Base-by-base conservation (phyloP, 75 land plant genomes). In the Pinus albicaulis region DNA sequence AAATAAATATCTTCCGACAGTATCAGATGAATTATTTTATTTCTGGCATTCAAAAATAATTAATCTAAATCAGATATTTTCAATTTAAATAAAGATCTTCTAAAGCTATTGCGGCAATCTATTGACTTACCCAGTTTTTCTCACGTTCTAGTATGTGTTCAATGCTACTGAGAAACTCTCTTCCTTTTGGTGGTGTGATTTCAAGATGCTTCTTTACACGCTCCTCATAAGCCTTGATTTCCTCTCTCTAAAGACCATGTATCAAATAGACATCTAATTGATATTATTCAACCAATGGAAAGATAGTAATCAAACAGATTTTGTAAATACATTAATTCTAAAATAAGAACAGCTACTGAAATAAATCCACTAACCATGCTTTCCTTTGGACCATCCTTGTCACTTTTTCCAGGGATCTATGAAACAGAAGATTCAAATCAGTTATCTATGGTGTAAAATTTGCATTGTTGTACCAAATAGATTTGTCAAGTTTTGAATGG, bases 71-170 rank as follows among this genome's bases (percentile, higher is more conserved):
- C 8, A n/a, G 11, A 48, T 10, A 10, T 38, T 38, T 38, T 48
- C 53, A 48, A 48, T 48, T 48, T 48, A 48, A 48, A 48, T 48
- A 48, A 48, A 48, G 53, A 41, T 36, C 71, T 34, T 68, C 16
- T 0, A 20, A 38, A n/a, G 48, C 12, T 41, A 41, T n/a, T 20
- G 23, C 8, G 22, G 20, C 71, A 68, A 64, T 34, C 52, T 41
- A 68, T 41, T 12, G 3, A 57, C 91, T 57, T 23, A 95, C 98
- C 99, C 99, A 97, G 81, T 97, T 97, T 71, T 86, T 84, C 72
- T 97, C 99, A 25, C 98, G 89, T 82, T 97, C 93, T 56, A 97
- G 77, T 65, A 97, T 95, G 79, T 97, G 99, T 65, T 95, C 98
- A 82, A 97, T 90, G 75, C 86, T 86, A 59, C 73, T 81, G 80